These are phyloP conservation scores for Chaetomiaceae sp. DNA, from an alignment of 2,329 filamentous ascomycete genomes.

Conservation along the genomic window DNA sequence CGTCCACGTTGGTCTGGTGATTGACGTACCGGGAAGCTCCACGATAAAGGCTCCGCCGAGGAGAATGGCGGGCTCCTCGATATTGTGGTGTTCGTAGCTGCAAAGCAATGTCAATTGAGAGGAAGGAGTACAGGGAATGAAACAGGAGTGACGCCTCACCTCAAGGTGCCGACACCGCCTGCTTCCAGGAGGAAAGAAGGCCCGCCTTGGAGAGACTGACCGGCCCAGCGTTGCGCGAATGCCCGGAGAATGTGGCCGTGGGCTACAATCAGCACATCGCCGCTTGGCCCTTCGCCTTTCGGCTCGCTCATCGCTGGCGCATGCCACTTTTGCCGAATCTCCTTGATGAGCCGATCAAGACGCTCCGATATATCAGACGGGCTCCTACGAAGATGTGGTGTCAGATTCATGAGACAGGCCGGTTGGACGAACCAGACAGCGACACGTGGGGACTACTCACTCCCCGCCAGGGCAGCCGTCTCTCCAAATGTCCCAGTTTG, in stretches of 20 bases:
- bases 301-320: constrained; percentile 52
- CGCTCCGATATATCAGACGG: constrained; percentile 67
- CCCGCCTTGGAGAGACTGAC: constrained; percentile 65
- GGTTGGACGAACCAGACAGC: too few species aligned
- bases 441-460: constrained; percentile 40
- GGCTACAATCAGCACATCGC: constrained; percentile 73
- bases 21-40: constrained; percentile 25
- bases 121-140: background rate
- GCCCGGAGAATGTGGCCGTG: constrained; percentile 86
- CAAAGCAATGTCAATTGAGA: background rate
- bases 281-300: constrained; percentile 29
- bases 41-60: constrained; percentile 66
- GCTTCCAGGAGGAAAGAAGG: constrained; percentile 80
- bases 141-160: too few species aligned
- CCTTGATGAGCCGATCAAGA: constrained; percentile 67
- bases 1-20: too few species aligned
- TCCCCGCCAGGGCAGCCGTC: constrained; percentile 83
- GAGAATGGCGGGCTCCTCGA: constrained; percentile 73
- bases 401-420: background rate
- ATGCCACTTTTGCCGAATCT: constrained; percentile 65
- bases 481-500: constrained; percentile 78
- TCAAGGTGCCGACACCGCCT: constrained; percentile 75
- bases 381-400: constrained; percentile 42
- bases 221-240: constrained; percentile 81
- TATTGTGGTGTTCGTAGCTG: constrained; percentile 73